phyloP scores from a whole-genome alignment of 768 basidiomycete species.

The Tylopilus felleus region DNA sequence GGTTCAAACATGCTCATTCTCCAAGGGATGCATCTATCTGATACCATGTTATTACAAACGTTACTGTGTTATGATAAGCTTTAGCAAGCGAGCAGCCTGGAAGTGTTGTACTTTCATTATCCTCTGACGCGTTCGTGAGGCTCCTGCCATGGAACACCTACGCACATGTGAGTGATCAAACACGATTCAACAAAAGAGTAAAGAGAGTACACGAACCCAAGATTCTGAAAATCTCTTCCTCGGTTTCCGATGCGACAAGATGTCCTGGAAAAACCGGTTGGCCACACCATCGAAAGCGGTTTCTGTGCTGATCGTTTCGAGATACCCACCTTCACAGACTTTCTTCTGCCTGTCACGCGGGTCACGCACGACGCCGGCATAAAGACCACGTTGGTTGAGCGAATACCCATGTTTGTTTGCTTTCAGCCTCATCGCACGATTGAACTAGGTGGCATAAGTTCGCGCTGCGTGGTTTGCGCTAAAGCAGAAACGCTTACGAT shows the following conservation, averaged over 20 bases:
- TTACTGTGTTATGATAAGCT: neutral
- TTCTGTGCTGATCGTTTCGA: neutral
- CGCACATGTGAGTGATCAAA: neutral
- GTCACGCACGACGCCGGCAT: conserved; percentile 67
- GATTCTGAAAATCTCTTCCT: conserved; percentile 80
- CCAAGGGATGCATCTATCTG: neutral
- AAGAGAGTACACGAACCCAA: conserved; percentile 41
- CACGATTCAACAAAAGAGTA: neutral
- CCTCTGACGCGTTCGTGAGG: conserved; percentile 68
- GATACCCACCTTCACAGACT: conserved; percentile 47
- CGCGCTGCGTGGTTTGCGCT: neutral
- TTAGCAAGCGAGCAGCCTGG: neutral
- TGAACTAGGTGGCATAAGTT: conserved; percentile 55
- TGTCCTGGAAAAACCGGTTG: conserved; percentile 40
- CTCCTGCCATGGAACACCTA: conserved; percentile 76
- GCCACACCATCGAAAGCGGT: neutral
- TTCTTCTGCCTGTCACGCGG: conserved; percentile 60
- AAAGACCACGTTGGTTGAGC: conserved; percentile 86
- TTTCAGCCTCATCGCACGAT: conserved; percentile 82
- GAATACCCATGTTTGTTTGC: conserved; percentile 79
- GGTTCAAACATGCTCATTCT: neutral
- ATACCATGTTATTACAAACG: neutral
- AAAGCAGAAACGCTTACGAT: conserved; percentile 52
- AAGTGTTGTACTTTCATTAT: conserved; percentile 3
- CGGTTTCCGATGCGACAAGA: conserved; percentile 77